A percentile compares a stretch with the other conserved stretches of the same genome.
phyloP scores from a whole-genome alignment of 768 basidiomycete genomes.

The Cystofilobasidium capitatum region DNA sequence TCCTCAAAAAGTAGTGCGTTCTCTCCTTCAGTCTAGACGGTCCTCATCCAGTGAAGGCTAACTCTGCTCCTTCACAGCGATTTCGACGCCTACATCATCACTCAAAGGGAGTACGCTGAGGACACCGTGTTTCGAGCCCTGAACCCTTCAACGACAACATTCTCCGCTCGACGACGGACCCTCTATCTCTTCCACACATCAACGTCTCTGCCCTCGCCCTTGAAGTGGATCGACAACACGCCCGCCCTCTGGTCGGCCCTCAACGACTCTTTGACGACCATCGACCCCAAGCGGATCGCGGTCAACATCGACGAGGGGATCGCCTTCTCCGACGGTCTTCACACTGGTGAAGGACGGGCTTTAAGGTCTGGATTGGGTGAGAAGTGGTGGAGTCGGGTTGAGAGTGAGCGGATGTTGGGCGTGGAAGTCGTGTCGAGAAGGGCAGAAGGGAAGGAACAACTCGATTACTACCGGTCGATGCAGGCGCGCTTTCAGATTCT shows the following conservation, averaged over 20 bases:
- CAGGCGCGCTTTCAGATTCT: not conserved
- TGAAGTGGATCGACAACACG: slow-evolving; percentile 45
- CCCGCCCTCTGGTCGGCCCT: slow-evolving; percentile 46
- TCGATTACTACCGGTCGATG: slow-evolving; percentile 45
- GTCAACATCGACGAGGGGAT: slow-evolving; percentile 47
- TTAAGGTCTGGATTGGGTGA: slow-evolving; percentile 42
- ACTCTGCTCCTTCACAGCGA: not conserved
- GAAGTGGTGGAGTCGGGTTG: slow-evolving; percentile 40
- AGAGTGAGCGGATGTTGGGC: slow-evolving; percentile 45
- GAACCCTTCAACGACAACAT: slow-evolving; percentile 45
- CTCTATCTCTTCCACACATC: slow-evolving; percentile 47
- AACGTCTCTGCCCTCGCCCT: slow-evolving; percentile 40
- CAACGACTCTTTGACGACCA: slow-evolving; percentile 36
- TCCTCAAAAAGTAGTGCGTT: slow-evolving; percentile 22
- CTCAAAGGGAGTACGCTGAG: slow-evolving; percentile 50
- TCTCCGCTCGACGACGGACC: slow-evolving; percentile 47
- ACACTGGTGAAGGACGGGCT: slow-evolving; percentile 45
- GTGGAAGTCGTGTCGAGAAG: slow-evolving; percentile 47
- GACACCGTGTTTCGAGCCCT: slow-evolving; percentile 51
- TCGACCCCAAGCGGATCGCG: slow-evolving; percentile 44
- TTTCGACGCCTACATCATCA: slow-evolving; percentile 10
- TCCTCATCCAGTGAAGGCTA: not conserved
- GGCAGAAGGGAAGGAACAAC: slow-evolving; percentile 40
- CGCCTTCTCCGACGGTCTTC: slow-evolving; percentile 48
- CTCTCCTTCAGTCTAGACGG: not conserved